phyloP scores from a whole-genome alignment of 768 basidiomycete species.

The Daedaleopsis nitida region DNA sequence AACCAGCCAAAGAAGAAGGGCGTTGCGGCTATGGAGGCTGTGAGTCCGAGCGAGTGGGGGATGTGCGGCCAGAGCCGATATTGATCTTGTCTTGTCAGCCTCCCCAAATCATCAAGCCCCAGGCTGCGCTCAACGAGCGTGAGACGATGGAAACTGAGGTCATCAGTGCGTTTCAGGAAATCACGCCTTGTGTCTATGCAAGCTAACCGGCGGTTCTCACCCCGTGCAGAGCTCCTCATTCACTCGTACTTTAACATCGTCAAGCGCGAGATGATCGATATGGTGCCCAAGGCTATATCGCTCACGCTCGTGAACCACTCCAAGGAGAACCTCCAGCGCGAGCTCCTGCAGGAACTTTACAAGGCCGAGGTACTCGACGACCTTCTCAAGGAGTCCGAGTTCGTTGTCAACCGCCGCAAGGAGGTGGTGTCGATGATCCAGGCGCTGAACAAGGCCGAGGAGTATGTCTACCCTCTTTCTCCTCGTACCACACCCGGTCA shows the following conservation, averaged over 20 bases:
- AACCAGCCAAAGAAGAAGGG: slow-evolving; percentile 62
- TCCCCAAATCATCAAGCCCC: slow-evolving; percentile 85
- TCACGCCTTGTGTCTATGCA: not conserved
- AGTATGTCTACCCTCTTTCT: slow-evolving; percentile 52
- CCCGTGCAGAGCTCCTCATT: slow-evolving; percentile 80
- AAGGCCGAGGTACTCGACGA: slow-evolving; percentile 96
- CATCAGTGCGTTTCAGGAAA: slow-evolving; percentile 75
- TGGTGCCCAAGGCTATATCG: slow-evolving; percentile 96
- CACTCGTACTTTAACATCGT: slow-evolving; percentile 98
- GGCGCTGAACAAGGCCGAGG: slow-evolving; percentile 96
- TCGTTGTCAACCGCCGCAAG: slow-evolving; percentile 85
- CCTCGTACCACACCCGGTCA: not conserved
- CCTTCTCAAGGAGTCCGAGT: slow-evolving; percentile 92
- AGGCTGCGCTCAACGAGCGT: slow-evolving; percentile 87
- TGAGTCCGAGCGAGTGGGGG: slow-evolving; percentile 26
- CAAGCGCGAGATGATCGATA: slow-evolving; percentile 99
- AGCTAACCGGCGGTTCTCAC: not conserved
- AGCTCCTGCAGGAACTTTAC: slow-evolving; percentile 94
- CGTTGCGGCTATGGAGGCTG: slow-evolving; percentile 58
- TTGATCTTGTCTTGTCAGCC: slow-evolving; percentile 47
- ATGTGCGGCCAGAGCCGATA: not conserved
- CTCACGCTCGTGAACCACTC: slow-evolving; percentile 89
- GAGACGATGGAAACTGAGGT: slow-evolving; percentile 99
- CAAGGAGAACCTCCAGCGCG: slow-evolving; percentile 93
- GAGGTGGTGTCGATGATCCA: slow-evolving; percentile 93